Evolutionary conservation across 1,284 basidiomycete species (phyloP).

Genomic region (Melampsora americana): DNA sequence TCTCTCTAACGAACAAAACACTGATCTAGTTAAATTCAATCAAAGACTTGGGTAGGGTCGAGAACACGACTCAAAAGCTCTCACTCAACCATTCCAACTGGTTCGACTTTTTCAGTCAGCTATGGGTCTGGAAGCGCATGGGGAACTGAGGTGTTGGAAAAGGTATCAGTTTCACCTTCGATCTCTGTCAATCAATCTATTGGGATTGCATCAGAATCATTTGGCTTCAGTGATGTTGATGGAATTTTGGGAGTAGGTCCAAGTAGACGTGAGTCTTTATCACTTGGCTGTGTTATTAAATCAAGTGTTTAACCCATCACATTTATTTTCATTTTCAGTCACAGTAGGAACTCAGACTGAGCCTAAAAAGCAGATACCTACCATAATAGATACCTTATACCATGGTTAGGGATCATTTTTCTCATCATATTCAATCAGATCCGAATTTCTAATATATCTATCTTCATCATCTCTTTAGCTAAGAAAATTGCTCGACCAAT

Average conservation of each 20-base stretch:
- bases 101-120: background rate
- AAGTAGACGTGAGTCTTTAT: conserved; percentile 57
- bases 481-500: conserved; percentile 5
- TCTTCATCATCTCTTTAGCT: background rate
- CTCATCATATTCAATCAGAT: background rate
- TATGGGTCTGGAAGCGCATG: conserved; percentile 1
- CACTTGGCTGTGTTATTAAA: conserved; percentile 24
- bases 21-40: no score
- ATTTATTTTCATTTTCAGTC: conserved; percentile 56
- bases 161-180: background rate
- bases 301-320: background rate
- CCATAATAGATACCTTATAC: conserved; percentile 3
- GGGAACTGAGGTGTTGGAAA: conserved; percentile 1
- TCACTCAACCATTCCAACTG: background rate
- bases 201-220: conserved; percentile 58
- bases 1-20: no score
- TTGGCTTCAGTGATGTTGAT: conserved; percentile 60
- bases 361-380: background rate
- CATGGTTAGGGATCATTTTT: background rate
- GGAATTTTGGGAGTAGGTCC: conserved; percentile 65
- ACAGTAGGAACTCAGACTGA: background rate
- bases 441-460: background rate
- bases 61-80: background rate
- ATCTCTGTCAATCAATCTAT: conserved; percentile 58
- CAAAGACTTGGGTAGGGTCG: conserved; percentile 3